Conservation (phyloP, 2,329 filamentous ascomycete genomes). For the Arthroderma uncinatum region DNA sequence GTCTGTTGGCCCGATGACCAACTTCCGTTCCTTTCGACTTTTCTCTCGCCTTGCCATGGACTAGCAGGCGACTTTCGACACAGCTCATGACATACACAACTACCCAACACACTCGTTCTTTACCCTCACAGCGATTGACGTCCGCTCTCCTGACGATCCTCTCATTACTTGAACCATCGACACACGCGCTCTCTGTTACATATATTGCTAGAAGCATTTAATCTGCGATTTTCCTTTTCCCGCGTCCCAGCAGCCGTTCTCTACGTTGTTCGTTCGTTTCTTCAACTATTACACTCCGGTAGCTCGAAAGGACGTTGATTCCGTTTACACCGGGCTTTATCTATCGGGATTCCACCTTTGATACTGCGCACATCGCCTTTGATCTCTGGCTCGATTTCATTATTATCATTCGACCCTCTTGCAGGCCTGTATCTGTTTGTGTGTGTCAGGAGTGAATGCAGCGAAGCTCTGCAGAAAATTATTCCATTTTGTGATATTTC, state of each 20-base stretch:
- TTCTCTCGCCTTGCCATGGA: neutral
- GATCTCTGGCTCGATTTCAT: neutral
- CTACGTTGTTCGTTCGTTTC: neutral
- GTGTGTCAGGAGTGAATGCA: neutral
- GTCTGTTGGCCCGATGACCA: constrained; percentile 10
- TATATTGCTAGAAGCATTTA: constrained; percentile 6
- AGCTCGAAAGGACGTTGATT: neutral
- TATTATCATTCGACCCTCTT: neutral
- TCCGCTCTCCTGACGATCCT: constrained; percentile 7
- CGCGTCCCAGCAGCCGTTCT: neutral
- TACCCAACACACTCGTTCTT: neutral
- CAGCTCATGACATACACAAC: neutral
- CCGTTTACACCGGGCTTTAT: neutral
- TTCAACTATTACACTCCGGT: neutral
- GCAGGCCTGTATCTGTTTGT: neutral
- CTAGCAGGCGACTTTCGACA: neutral
- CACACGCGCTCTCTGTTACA: neutral
- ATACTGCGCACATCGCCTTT: neutral
- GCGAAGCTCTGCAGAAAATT: constrained; percentile 1
- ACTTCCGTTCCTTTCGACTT: constrained; percentile 15
- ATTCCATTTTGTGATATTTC: neutral
- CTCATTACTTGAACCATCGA: neutral
- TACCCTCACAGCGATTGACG: constrained; percentile 5
- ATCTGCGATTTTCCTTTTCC: neutral
- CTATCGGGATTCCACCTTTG: neutral